Conservation (phyloP, 352 stramenopile genomes). For the Blastocystis sp. region DNA sequence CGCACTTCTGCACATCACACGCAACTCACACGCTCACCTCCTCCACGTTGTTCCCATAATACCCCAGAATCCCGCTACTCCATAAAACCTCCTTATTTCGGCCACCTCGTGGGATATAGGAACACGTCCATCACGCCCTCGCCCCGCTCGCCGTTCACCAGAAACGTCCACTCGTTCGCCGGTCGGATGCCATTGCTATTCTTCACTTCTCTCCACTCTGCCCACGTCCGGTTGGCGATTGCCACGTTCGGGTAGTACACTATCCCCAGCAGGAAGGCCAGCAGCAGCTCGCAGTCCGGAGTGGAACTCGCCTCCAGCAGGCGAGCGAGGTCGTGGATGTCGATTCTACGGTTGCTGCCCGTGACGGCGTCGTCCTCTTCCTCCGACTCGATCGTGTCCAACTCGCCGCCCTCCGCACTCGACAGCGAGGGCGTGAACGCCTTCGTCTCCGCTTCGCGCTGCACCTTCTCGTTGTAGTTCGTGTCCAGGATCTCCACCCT, state of each 20-base stretch:
- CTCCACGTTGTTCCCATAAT: constrained; percentile 48
- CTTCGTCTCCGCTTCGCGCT: constrained; percentile 39
- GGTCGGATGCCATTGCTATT: constrained; percentile 56
- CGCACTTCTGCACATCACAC: constrained; percentile 34
- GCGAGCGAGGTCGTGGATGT: not conserved
- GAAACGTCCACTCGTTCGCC: constrained; percentile 58
- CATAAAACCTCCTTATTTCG: not conserved
- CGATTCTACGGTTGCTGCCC: constrained; percentile 4
- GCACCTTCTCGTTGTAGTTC: constrained; percentile 41
- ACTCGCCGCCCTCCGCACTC: constrained; percentile 21
- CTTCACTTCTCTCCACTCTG: not conserved
- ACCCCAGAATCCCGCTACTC: constrained; percentile 54
- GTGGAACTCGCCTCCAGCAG: not conserved
- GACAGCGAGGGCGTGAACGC: not conserved
- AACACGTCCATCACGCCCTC: constrained; percentile 3
- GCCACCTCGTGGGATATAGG: constrained; percentile 58
- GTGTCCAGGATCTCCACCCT: constrained; percentile 20
- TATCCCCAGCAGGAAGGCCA: constrained; percentile 24
- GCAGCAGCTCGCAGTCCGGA: constrained; percentile 32
- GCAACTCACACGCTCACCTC: not conserved
- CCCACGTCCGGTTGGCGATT: constrained; percentile 37
- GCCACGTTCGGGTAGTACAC: constrained; percentile 51
- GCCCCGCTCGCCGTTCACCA: not conserved
- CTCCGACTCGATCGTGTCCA: constrained; percentile 26
- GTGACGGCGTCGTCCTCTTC: not conserved